Evolutionary conservation across 2,329 filamentous ascomycete genomes (phyloP), one percentile per base, ranked within the genome.

Genomic region (Daldinia sp.): DNA sequence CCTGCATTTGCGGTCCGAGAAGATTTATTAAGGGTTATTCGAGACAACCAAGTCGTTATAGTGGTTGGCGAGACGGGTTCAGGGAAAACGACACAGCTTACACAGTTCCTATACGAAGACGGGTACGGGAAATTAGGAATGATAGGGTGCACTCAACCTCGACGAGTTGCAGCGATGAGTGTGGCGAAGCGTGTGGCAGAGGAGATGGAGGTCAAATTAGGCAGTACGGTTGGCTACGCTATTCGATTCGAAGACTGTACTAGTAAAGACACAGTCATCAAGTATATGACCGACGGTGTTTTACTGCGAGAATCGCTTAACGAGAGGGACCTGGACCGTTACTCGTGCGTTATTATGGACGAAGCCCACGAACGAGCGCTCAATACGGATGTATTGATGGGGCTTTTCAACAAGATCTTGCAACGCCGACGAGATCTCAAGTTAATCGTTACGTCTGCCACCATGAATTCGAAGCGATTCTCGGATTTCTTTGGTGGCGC

Each of bases 281-380:
- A 99, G 81, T 99, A 99, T 80, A 98, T 99, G 94, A 99, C 96
- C 0, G 97, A 99, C 76, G 96, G 96, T 83, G 93, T 99, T 23
- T 83, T 99, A 50, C 87, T 99, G 35, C 89, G 96, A 82, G 97
- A 99, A 77, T 98, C 94, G 5, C 85, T 99, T 10, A 94, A 94
- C 67, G 95, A 98, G 79, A 89, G 92, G 6, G 95, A 99, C 78
- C 85, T 99, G 51, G 96, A 98, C 79, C 93, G 93, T 72, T 99
- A 99, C 79, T 97, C 95, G 13, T 98, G 94, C 78, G 94, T 99
- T 75, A 99, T 99, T 80, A 99, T 99, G 96, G 96, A 99, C 78
- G 96, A 99, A 83, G 97, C 96, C 4, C 96, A 99, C 86, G 96
- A 99, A 81, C 89, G 96, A 79, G 95, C 96, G 0, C 82, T 99